Evolutionary conservation across 164 flowering plant species (phyloP).

Genomic region (Magnolia officinalis): DNA sequence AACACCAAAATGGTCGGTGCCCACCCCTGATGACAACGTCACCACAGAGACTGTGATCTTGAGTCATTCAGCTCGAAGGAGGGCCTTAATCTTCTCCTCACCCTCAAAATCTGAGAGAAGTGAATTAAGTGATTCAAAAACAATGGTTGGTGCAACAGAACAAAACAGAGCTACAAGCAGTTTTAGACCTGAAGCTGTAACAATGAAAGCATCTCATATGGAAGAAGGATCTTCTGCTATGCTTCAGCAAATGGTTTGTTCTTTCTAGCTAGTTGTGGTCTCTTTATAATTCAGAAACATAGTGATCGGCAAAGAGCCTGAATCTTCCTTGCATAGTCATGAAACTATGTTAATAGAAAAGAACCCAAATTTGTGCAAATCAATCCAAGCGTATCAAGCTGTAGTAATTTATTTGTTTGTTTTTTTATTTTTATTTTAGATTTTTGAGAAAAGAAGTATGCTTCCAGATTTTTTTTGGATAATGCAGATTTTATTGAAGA

Average conservation of each 20-base stretch:
- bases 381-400: too few species aligned
- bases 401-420: too few species aligned
- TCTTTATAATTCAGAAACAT: not conserved
- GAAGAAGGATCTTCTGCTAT: constrained; percentile 10
- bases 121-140: constrained; percentile 5
- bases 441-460: too few species aligned
- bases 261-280: not conserved
- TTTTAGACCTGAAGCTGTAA: constrained; percentile 3
- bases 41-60: constrained; percentile 13
- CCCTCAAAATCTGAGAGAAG: constrained; percentile 21
- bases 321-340: not conserved
- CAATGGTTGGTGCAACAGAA: constrained; percentile 6
- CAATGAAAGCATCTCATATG: constrained; percentile 6
- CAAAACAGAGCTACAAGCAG: not conserved
- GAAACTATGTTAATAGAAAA: too few species aligned
- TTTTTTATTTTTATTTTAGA: too few species aligned
- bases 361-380: too few species aligned
- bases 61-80: constrained; percentile 39
- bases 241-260: constrained; percentile 24
- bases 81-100: constrained; percentile 38
- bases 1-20: constrained; percentile 39
- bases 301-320: not conserved
- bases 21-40: constrained; percentile 31
- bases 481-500: too few species aligned
- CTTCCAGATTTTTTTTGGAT: too few species aligned